These are phyloP conservation scores for Raddia guianensis DNA, from an alignment of 176 grass and related monocot genomes.

Conservation along the genomic window DNA sequence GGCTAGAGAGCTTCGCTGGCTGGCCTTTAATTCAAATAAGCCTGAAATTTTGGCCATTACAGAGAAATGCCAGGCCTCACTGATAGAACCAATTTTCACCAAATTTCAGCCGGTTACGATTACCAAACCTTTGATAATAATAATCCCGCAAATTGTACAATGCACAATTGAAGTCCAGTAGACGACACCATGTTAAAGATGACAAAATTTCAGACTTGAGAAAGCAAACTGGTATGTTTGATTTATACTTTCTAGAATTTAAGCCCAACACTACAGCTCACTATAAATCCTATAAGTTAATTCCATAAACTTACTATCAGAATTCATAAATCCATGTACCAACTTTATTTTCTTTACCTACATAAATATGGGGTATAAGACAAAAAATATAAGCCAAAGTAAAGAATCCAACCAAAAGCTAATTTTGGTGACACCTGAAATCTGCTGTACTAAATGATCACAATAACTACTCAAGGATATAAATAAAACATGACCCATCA, in stretches of 20 bases:
- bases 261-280: background rate
- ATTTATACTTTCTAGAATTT: too few species aligned
- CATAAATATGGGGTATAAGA: background rate
- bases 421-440: too few species aligned
- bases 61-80: too few species aligned
- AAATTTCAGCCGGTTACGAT: too few species aligned
- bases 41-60: too few species aligned
- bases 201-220: background rate
- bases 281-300: background rate
- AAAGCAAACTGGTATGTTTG: too few species aligned
- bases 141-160: background rate
- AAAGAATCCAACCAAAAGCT: too few species aligned
- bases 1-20: too few species aligned
- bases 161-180: background rate
- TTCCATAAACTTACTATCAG: slow-evolving; percentile 15
- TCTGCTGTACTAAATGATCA: too few species aligned
- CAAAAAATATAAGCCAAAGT: background rate
- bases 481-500: background rate
- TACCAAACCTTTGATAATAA: background rate
- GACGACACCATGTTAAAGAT: background rate
- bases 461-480: too few species aligned
- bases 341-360: slow-evolving; percentile 1
- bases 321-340: background rate
- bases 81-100: too few species aligned
- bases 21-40: too few species aligned